Evolutionary conservation across 768 basidiomycete species (phyloP).

Genomic region (Kwoniella sp.): DNA sequence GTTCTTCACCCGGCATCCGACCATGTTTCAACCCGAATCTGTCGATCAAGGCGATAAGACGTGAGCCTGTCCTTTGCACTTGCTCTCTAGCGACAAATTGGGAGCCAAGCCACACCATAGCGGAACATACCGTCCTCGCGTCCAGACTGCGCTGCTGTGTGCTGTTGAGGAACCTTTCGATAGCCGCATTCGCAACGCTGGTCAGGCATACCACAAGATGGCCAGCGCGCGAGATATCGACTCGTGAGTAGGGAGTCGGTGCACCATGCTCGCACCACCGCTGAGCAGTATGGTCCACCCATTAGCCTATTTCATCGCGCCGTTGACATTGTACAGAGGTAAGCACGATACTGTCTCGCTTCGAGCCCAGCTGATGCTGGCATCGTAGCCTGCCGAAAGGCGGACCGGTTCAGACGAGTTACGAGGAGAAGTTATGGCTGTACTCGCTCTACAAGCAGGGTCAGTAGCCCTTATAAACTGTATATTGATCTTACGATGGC

Average conservation of each 20-base stretch:
- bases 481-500: background rate
- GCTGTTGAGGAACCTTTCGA: no score
- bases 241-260: slow-evolving; percentile 12
- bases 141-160: no score
- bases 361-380: background rate
- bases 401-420: slow-evolving; percentile 90
- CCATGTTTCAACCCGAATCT: no score
- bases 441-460: slow-evolving; percentile 97
- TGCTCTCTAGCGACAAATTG: no score
- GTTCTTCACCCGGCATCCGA: no score
- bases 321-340: slow-evolving; percentile 82
- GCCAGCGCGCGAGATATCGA: slow-evolving; percentile 13
- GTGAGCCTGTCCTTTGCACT: no score
- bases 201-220: background rate
- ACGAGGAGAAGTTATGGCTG: slow-evolving; percentile 90
- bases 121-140: no score
- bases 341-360: slow-evolving; percentile 3
- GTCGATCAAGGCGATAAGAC: no score
- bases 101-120: no score
- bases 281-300: background rate
- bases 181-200: background rate
- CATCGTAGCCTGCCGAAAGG: slow-evolving; percentile 69
- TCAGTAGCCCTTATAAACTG: slow-evolving; percentile 42
- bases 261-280: background rate
- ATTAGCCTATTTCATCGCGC: slow-evolving; percentile 78